These are phyloP conservation scores for Drosera spatulata DNA, from an alignment of 179 eudicot genomes.

Conservation along the genomic window DNA sequence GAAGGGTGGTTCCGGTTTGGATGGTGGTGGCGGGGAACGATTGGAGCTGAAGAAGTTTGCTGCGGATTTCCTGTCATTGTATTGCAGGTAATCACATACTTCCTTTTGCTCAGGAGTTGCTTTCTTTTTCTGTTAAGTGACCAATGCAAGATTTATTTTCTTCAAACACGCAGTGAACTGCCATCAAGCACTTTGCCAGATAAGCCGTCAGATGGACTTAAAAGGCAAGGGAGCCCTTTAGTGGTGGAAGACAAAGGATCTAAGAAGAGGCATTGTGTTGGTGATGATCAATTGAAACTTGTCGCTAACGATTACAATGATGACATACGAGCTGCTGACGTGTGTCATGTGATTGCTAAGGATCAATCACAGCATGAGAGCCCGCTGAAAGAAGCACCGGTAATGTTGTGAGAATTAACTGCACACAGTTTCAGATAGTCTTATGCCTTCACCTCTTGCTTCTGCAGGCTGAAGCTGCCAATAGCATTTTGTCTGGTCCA, in stretches of 20 bases:
- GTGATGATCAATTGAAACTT: slow-evolving; percentile 14
- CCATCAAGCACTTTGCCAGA: slow-evolving; percentile 27
- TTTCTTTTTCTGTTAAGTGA: too few relatives aligned
- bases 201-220: slow-evolving; percentile 22
- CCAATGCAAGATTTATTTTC: too few relatives aligned
- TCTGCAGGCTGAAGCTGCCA: slow-evolving; percentile 24
- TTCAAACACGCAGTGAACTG: slow-evolving; percentile 26
- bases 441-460: neutral
- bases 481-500: slow-evolving; percentile 15
- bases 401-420: slow-evolving; percentile 7
- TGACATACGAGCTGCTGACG: slow-evolving; percentile 12
- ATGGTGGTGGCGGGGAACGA: slow-evolving; percentile 11
- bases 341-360: slow-evolving; percentile 11
- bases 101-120: too few relatives aligned
- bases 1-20: slow-evolving; percentile 13
- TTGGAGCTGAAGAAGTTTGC: slow-evolving; percentile 49
- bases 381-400: slow-evolving; percentile 24
- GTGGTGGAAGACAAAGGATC: slow-evolving; percentile 34
- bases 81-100: slow-evolving; percentile 42
- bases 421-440: too few relatives aligned
- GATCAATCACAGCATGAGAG: slow-evolving; percentile 7
- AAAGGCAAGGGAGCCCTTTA: slow-evolving; percentile 57
- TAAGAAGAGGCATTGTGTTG: slow-evolving; percentile 45
- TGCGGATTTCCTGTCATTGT: slow-evolving; percentile 47
- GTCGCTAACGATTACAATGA: slow-evolving; percentile 18